Percentiles rank a stretch among this genome's conserved stretches.
phyloP scores from a whole-genome alignment of 768 basidiomycete species.

The Calocera cornea region DNA sequence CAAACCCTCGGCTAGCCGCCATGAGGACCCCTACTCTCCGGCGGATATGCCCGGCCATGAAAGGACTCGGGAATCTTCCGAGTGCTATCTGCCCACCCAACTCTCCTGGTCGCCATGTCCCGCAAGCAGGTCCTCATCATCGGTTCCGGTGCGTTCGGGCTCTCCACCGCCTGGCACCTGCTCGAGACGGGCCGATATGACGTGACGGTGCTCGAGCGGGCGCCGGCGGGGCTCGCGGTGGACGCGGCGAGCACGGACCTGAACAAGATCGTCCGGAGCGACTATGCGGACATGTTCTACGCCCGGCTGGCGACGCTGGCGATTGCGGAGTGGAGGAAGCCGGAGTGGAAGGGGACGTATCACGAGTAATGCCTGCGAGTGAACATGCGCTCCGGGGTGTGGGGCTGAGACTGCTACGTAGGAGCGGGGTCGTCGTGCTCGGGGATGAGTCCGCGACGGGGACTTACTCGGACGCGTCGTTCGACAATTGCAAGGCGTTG shows the following conservation, averaged over 20 bases:
- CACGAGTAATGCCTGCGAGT: conserved; percentile 22
- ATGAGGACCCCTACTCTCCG: too few relatives aligned
- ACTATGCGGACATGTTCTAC: conserved; percentile 7
- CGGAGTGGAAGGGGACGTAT: conserved; percentile 19
- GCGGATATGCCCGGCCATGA: too few relatives aligned
- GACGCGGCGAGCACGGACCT: conserved; percentile 25
- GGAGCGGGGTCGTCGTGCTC: conserved; percentile 56
- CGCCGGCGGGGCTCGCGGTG: conserved; percentile 22
- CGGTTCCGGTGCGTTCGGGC: conserved; percentile 24
- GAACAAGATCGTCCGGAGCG: neutral
- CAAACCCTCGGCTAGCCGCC: too few relatives aligned
- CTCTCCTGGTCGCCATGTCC: neutral
- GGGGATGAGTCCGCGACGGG: conserved; percentile 24
- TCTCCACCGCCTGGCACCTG: conserved; percentile 26
- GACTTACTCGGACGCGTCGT: conserved; percentile 41
- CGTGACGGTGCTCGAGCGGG: conserved; percentile 25
- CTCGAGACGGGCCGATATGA: conserved; percentile 17
- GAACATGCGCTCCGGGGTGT: neutral
- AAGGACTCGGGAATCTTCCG: too few relatives aligned
- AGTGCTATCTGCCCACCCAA: neutral
- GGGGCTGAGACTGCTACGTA: conserved; percentile 18
- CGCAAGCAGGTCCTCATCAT: conserved; percentile 14
- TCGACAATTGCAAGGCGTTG: conserved; percentile 46
- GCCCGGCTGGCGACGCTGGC: conserved; percentile 22
- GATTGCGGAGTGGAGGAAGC: conserved; percentile 23